Evolutionary conservation across 345 rosid species (phyloP).

Genomic region (Rhizophora mangle): DNA sequence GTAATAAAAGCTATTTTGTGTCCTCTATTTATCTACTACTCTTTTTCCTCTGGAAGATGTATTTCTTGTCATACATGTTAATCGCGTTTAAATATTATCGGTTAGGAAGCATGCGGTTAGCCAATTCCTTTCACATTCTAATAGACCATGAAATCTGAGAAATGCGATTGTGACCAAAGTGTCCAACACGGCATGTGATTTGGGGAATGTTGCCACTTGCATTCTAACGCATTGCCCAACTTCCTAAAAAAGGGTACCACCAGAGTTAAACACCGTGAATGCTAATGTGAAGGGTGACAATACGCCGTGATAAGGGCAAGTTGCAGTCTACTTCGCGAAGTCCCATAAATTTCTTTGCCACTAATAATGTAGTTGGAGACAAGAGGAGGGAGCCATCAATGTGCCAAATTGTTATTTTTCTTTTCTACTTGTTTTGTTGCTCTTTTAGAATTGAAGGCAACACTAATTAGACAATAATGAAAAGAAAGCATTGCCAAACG

Average conservation of each 20-base stretch:
- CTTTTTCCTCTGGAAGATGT: too few species aligned
- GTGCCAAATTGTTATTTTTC: constrained; percentile 19
- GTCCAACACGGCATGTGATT: too few species aligned
- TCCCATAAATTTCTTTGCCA: neutral
- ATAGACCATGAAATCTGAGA: too few species aligned
- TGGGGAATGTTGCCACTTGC: too few species aligned
- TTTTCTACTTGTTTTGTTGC: constrained; percentile 29
- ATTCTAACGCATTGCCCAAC: too few species aligned
- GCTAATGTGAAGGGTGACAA: constrained; percentile 17
- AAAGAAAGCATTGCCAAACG: constrained; percentile 28
- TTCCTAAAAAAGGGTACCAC: neutral
- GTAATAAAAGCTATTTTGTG: too few species aligned
- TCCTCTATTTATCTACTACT: too few species aligned
- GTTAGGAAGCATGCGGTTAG: too few species aligned
- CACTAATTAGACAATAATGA: constrained; percentile 15
- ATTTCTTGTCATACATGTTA: too few species aligned
- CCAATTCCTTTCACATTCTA: too few species aligned
- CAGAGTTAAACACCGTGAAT: constrained; percentile 7
- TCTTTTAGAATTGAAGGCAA: constrained; percentile 12
- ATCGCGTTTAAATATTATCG: too few species aligned
- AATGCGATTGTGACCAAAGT: too few species aligned
- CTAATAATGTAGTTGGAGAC: constrained; percentile 27
- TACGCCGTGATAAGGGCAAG: constrained; percentile 15
- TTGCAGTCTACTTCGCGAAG: neutral
- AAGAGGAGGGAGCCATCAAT: constrained; percentile 35